These are phyloP conservation scores for Ustilago hordei DNA, from an alignment of 1,284 basidiomycete species.

Conservation along the genomic window DNA sequence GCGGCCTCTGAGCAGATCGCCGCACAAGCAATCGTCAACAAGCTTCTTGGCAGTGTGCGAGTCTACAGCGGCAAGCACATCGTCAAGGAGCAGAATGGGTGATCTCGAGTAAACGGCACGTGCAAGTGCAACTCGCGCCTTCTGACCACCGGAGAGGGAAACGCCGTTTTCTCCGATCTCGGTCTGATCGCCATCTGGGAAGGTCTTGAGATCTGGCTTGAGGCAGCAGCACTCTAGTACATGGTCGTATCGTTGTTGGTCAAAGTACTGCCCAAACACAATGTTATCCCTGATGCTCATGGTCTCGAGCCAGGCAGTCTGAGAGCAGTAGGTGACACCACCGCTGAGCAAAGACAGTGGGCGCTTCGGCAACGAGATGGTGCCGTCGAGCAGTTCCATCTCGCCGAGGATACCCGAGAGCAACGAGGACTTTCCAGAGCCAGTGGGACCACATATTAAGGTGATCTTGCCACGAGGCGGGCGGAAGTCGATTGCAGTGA, in stretches of 20 bases:
- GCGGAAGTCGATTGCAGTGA: slow-evolving; percentile 44
- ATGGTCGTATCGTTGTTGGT: slow-evolving; percentile 52
- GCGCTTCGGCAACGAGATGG: slow-evolving; percentile 30
- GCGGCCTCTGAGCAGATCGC: slow-evolving; percentile 71
- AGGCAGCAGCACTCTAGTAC: slow-evolving; percentile 58
- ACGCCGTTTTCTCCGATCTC: slow-evolving; percentile 60
- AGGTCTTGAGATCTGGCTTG: slow-evolving; percentile 46
- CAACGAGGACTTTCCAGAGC: slow-evolving; percentile 61
- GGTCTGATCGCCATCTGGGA: slow-evolving; percentile 61
- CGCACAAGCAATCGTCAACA: slow-evolving; percentile 41
- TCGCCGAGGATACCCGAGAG: slow-evolving; percentile 60
- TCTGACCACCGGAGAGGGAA: slow-evolving; percentile 62
- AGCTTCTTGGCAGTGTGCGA: slow-evolving; percentile 74
- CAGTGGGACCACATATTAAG: slow-evolving; percentile 61
- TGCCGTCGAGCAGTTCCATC: slow-evolving; percentile 50
- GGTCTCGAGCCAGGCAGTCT: slow-evolving; percentile 58
- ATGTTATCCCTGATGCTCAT: slow-evolving; percentile 61
- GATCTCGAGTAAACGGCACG: slow-evolving; percentile 62
- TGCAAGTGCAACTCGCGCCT: slow-evolving; percentile 60
- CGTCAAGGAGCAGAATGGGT: slow-evolving; percentile 60
- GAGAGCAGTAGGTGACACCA: slow-evolving; percentile 56
- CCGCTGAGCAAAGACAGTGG: slow-evolving; percentile 22
- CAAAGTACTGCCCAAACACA: slow-evolving; percentile 53
- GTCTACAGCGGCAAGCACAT: slow-evolving; percentile 74
- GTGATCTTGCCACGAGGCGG: slow-evolving; percentile 48